phyloP scores from a whole-genome alignment of 345 rosid genomes.

The Salix brachista region DNA sequence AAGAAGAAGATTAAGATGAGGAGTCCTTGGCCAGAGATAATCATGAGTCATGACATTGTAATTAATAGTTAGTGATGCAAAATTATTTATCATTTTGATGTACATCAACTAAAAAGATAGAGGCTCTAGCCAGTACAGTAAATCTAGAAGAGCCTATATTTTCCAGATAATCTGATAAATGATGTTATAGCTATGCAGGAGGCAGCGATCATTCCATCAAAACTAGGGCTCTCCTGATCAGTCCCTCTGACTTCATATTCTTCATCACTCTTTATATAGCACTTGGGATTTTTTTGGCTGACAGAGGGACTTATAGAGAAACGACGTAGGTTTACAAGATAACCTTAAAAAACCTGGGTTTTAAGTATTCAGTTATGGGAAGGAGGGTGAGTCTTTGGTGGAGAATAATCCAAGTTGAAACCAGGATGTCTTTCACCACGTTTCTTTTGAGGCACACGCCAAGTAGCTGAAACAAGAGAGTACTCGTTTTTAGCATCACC shows the following conservation, averaged over 20 bases:
- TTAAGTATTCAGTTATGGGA: constrained; percentile 52
- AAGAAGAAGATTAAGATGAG: not conserved
- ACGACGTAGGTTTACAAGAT: not conserved
- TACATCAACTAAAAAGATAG: not conserved
- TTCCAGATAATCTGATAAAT: not conserved
- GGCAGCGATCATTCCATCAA: not conserved
- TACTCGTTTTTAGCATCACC: constrained; percentile 13
- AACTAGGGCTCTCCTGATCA: not conserved
- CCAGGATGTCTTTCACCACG: constrained; percentile 49
- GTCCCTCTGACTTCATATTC: not conserved
- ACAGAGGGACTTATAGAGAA: not conserved
- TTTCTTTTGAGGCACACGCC: constrained; percentile 55
- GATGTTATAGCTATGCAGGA: not conserved
- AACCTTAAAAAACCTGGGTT: not conserved
- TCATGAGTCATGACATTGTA: not conserved
- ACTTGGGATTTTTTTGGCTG: not conserved
- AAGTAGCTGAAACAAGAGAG: constrained; percentile 37
- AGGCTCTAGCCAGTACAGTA: not conserved
- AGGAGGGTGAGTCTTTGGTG: constrained; percentile 79
- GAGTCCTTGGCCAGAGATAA: not conserved
- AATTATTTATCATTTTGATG: not conserved
- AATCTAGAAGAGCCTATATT: not conserved
- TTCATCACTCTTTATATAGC: not conserved
- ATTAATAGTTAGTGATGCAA: not conserved
- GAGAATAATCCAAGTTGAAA: constrained; percentile 64